Evolutionary conservation across 768 basidiomycete genomes (phyloP).

Genomic region (Xanthoconium purpureum): DNA sequence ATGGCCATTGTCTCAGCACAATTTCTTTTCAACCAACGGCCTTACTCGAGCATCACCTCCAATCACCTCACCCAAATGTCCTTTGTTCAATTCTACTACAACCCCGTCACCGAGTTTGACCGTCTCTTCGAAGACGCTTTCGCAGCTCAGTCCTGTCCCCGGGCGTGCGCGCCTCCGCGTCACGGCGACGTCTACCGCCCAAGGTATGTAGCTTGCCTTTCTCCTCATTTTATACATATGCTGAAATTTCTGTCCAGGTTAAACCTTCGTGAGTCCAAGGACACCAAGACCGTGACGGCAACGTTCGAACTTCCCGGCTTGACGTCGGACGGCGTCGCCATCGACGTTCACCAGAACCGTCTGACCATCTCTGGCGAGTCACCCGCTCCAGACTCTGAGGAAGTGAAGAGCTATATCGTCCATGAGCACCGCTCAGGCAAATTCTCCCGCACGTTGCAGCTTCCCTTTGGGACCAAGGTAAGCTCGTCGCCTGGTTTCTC

Average conservation of each 20-base stretch:
- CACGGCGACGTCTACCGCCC: slow-evolving; percentile 9
- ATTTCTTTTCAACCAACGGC: background rate
- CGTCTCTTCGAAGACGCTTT: slow-evolving; percentile 23
- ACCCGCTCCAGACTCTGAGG: slow-evolving; percentile 28
- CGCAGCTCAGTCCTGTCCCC: slow-evolving; percentile 10
- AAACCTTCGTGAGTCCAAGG: slow-evolving; percentile 45
- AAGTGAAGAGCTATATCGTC: slow-evolving; percentile 39
- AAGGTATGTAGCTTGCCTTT: slow-evolving; percentile 9
- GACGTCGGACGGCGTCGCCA: slow-evolving; percentile 44
- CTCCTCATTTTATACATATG: too few relatives aligned
- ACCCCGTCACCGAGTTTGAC: slow-evolving; percentile 1
- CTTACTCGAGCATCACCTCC: background rate
- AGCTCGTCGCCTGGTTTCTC: background rate
- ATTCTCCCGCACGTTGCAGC: slow-evolving; percentile 43
- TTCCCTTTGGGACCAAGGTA: slow-evolving; percentile 49
- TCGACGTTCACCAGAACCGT: slow-evolving; percentile 45
- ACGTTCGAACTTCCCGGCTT: slow-evolving; percentile 56
- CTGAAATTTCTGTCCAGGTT: slow-evolving; percentile 26
- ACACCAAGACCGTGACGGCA: slow-evolving; percentile 43
- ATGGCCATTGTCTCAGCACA: background rate
- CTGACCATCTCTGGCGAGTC: slow-evolving; percentile 48
- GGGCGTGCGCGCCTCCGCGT: background rate
- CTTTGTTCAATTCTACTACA: slow-evolving; percentile 1
- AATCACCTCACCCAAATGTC: background rate
- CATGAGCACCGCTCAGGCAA: slow-evolving; percentile 44